Percentiles rank a stretch among this genome's conserved stretches.
Evolutionary conservation across 1,284 basidiomycete species (phyloP).

Genomic region (Sporisorium sorghi): DNA sequence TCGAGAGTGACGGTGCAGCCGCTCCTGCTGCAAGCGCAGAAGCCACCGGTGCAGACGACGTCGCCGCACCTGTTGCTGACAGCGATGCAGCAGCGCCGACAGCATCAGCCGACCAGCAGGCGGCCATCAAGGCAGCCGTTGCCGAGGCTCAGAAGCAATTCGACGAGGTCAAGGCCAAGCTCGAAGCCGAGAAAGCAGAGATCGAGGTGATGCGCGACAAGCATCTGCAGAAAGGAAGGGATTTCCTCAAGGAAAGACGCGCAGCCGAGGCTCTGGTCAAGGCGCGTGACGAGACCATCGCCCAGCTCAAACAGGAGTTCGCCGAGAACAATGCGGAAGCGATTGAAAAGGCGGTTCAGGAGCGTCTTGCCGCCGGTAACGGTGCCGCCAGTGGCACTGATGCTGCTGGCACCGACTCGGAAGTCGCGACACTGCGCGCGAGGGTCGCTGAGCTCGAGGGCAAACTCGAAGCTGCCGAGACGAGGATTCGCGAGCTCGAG

Average conservation of each 20-base stretch:
- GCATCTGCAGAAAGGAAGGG: constrained; percentile 52
- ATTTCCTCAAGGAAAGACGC: constrained; percentile 47
- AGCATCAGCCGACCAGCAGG: constrained; percentile 25
- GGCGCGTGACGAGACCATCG: constrained; percentile 48
- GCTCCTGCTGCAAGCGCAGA: constrained; percentile 39
- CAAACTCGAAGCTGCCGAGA: constrained; percentile 48
- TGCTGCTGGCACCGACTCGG: constrained; percentile 18
- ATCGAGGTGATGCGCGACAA: constrained; percentile 32
- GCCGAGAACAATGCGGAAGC: constrained; percentile 52
- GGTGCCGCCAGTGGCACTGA: background rate
- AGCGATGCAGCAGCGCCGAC: constrained; percentile 22
- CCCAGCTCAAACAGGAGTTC: constrained; percentile 51
- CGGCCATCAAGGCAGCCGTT: constrained; percentile 39
- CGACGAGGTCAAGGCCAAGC: constrained; percentile 49
- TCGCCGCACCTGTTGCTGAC: constrained; percentile 23
- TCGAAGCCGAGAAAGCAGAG: constrained; percentile 45
- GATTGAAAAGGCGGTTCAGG: constrained; percentile 56
- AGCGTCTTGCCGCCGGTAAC: constrained; percentile 24
- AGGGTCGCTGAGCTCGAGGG: constrained; percentile 62
- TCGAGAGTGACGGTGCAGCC: constrained; percentile 33
- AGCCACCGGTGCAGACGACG: constrained; percentile 1
- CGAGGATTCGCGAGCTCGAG: constrained; percentile 48
- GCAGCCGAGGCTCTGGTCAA: constrained; percentile 54
- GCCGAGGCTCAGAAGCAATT: constrained; percentile 56
- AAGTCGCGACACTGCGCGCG: constrained; percentile 30